phyloP scores from a whole-genome alignment of 768 basidiomycete genomes.

The Hypholoma sublateritium region DNA sequence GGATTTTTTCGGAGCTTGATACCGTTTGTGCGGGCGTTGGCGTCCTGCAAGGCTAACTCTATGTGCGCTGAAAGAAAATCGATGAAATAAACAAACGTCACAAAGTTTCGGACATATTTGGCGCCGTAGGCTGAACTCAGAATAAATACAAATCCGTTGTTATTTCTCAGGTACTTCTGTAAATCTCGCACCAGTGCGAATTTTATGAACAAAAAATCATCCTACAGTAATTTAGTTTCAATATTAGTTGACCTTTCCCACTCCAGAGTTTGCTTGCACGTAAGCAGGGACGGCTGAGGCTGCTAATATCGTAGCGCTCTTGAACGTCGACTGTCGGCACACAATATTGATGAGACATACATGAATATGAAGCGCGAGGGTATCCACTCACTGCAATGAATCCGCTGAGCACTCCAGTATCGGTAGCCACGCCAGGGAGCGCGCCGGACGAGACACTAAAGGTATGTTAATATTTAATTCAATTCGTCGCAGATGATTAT shows the following conservation, averaged over 20 bases:
- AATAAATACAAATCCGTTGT: no score
- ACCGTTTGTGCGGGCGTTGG: no score
- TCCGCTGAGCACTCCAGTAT: conserved; percentile 21
- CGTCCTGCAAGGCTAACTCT: no score
- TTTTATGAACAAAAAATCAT: no score
- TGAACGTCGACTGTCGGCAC: conserved; percentile 14
- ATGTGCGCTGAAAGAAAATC: no score
- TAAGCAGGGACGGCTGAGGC: conserved; percentile 18
- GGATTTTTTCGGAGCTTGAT: no score
- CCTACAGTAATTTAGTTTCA: background rate
- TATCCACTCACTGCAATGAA: conserved; percentile 20
- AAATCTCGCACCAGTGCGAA: no score
- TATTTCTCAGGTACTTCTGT: no score
- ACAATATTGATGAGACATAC: background rate
- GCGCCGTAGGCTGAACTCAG: no score
- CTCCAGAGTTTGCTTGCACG: conserved; percentile 22
- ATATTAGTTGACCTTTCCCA: conserved; percentile 22
- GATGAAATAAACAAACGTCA: no score
- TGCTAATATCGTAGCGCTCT: conserved; percentile 18
- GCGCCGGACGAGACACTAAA: conserved; percentile 19
- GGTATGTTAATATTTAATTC: background rate
- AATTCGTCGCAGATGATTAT: background rate
- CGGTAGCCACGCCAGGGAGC: conserved; percentile 18
- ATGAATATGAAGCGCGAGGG: background rate
- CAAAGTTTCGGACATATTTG: no score